Evolutionary conservation across 2,329 filamentous ascomycete species (phyloP).

Genomic region (Penicillium carneum): DNA sequence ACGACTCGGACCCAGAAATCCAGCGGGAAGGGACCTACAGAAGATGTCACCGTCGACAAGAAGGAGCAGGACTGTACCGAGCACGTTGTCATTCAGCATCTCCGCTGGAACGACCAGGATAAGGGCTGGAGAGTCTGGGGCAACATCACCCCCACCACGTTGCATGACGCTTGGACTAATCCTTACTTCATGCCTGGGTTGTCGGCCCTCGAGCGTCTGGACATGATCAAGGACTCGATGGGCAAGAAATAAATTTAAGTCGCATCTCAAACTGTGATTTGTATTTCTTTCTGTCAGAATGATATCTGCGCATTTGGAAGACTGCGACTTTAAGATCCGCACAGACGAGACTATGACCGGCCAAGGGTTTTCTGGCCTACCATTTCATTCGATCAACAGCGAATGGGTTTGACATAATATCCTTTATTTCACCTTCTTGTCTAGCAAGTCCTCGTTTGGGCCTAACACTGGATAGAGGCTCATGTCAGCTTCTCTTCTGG

Average conservation of each 20-base stretch:
- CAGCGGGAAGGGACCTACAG: constrained; percentile 1
- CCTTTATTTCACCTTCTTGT: constrained; percentile 4
- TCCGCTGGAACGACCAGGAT: constrained; percentile 51
- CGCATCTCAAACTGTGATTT: constrained; percentile 1
- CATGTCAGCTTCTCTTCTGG: not conserved
- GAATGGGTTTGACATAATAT: not conserved
- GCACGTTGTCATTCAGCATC: constrained; percentile 60
- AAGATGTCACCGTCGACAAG: constrained; percentile 37
- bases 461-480: constrained; percentile 7
- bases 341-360: not conserved
- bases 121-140: constrained; percentile 61
- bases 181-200: constrained; percentile 48
- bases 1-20: constrained; percentile 25
- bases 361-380: not conserved
- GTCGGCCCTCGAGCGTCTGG: constrained; percentile 46
- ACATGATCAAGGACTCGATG: constrained; percentile 40
- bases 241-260: constrained; percentile 12
- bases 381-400: not conserved
- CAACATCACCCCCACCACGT: constrained; percentile 52
- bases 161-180: constrained; percentile 47
- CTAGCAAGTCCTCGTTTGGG: not conserved
- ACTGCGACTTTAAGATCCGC: not conserved
- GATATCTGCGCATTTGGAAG: not conserved
- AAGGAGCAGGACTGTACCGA: constrained; percentile 56
- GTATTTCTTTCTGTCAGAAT: not conserved